Base-by-base conservation (phyloP, 768 basidiomycete species). In the Tulasnella sp. region DNA sequence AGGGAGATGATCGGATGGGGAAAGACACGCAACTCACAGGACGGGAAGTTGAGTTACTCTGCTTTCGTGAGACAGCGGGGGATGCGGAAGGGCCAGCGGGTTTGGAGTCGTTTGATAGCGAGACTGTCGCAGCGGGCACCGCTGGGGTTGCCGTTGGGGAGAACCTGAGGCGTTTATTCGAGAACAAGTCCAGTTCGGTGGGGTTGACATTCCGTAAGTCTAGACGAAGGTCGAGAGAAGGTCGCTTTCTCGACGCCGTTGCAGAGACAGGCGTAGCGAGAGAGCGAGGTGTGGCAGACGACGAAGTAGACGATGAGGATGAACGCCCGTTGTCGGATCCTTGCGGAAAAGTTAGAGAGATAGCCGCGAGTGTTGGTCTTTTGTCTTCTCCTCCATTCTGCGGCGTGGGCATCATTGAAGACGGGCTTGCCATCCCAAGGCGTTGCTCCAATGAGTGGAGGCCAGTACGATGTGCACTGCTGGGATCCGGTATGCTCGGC, bases 181-280 rank as follows among this genome's bases (percentile, higher is more conserved):
- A 54, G 22, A 22, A 27, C 11, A 53, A 31, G 12, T 21, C 22
- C 15, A 48, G 22, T 17, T n/a, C 48, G 7, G 8, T 30, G 4
- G n/a, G 4, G 56, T 17, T 15, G 9, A n/a, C 19, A 27, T 24
- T 17, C 4, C 10, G 7, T 7, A 21, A 19, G 29, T 52, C 29
- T 9, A 52, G 31, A 7, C n/a, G 41, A 21, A 29, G 22, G n/a
- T 62, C 60, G 24, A 62, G 44, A 2, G 60, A 59, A 4, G 53
- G 22, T 9, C 53, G 34, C 41, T 55, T 55, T 17, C 45, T 48
- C 7, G 53, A 55, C 19, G 19, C 19, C 9, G 53, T 3, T 19
- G 53, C 31, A 27, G 24, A 22, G 17, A 43, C 25, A 12, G 53
- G 53, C 11, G 19, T 55, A 9, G 53, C 48, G 1, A 46, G 25